Conservation (phyloP, 495 filamentous ascomycete genomes). For the Penicillium pancosmium region DNA sequence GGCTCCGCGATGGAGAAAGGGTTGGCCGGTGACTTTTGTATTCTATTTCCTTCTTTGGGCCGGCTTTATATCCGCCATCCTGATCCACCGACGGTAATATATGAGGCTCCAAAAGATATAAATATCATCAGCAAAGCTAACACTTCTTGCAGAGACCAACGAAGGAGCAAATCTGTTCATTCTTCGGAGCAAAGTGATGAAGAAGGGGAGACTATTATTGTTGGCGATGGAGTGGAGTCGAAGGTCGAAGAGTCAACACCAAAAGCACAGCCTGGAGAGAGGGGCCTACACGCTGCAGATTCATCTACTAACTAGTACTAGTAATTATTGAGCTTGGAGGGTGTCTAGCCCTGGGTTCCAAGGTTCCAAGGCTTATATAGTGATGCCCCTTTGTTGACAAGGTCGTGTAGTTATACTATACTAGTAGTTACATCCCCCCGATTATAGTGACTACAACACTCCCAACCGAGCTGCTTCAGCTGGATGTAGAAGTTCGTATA, state of each 20-base stretch:
- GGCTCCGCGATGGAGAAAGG: conserved; percentile 48
- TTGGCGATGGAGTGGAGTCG: conserved; percentile 2
- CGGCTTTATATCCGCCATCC: conserved; percentile 40
- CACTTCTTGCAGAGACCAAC: conserved; percentile 15
- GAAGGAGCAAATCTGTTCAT: conserved; percentile 4
- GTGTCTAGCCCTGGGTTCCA: too few relatives aligned
- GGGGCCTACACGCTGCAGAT: background rate
- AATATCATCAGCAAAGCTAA: conserved; percentile 3
- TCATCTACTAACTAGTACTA: background rate
- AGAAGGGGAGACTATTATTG: conserved; percentile 15
- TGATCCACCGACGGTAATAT: conserved; percentile 38
- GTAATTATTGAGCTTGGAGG: background rate
- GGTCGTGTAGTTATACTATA: too few relatives aligned
- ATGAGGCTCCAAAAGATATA: background rate
- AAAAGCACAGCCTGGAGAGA: background rate
- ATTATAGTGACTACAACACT: too few relatives aligned
- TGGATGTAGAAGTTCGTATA: too few relatives aligned
- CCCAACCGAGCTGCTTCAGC: too few relatives aligned
- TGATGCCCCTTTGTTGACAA: too few relatives aligned
- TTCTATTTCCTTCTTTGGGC: conserved; percentile 47
- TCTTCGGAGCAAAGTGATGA: conserved; percentile 18
- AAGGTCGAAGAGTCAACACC: background rate
- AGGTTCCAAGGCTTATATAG: too few relatives aligned
- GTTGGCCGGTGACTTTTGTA: conserved; percentile 45
- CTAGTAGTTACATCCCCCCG: too few relatives aligned